These are phyloP conservation scores for Ambrosia trifida DNA, from an alignment of 129 eudicot genomes.

Conservation along the genomic window DNA sequence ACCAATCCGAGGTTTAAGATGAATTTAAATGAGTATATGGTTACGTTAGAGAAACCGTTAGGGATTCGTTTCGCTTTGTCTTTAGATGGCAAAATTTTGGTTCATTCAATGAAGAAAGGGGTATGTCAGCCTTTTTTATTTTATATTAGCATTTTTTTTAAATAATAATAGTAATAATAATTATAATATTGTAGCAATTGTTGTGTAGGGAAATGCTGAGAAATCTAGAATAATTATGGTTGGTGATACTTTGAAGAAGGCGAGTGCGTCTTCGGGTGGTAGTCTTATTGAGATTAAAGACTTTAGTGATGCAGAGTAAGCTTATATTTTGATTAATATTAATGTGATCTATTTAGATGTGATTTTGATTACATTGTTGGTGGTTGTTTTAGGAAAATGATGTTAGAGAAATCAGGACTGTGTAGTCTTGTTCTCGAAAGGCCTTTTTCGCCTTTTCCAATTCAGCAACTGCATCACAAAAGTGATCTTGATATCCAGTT, in stretches of 20 bases:
- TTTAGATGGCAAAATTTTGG: slow-evolving; percentile 72
- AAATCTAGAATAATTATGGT: slow-evolving; percentile 95
- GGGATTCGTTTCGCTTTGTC: slow-evolving; percentile 95
- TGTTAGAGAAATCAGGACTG: slow-evolving; percentile 65
- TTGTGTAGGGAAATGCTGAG: slow-evolving; percentile 93
- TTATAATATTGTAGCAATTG: not conserved
- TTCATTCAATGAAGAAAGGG: slow-evolving; percentile 94
- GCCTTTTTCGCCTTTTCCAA: slow-evolving; percentile 89
- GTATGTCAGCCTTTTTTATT: slow-evolving; percentile 34
- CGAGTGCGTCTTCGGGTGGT: slow-evolving; percentile 74
- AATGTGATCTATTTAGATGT: slow-evolving; percentile 7
- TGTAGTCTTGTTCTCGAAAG: slow-evolving; percentile 91
- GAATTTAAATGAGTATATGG: slow-evolving; percentile 97
- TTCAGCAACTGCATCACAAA: slow-evolving; percentile 64
- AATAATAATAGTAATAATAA: not conserved
- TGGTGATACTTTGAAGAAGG: slow-evolving; percentile 97
- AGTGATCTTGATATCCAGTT: slow-evolving; percentile 64
- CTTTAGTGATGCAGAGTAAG: slow-evolving; percentile 88
- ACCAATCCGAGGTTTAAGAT: slow-evolving; percentile 47
- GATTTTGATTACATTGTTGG: slow-evolving; percentile 18
- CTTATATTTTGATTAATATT: too few relatives aligned
- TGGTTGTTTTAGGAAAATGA: slow-evolving; percentile 65
- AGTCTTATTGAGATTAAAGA: slow-evolving; percentile 81
- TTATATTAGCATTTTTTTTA: not conserved
- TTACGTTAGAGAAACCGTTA: slow-evolving; percentile 80